A percentile compares a stretch with the other conserved stretches of the same genome.
Evolutionary conservation across 2,329 filamentous ascomycete genomes (phyloP).

Genomic region (Zopfia rhizophila): DNA sequence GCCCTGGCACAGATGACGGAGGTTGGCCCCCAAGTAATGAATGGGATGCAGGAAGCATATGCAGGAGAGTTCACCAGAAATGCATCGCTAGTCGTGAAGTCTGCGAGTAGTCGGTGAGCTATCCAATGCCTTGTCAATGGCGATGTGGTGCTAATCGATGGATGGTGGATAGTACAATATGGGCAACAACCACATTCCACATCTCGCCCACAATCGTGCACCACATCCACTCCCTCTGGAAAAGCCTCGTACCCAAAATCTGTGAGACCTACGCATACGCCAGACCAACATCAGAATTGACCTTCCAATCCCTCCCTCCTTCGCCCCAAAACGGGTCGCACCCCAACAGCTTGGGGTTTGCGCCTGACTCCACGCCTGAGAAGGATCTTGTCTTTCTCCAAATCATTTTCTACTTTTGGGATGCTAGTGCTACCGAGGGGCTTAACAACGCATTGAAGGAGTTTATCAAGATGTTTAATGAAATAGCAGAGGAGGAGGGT

Average conservation of each 20-base stretch:
- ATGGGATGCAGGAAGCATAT: constrained; percentile 28
- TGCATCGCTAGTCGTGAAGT: constrained; percentile 23
- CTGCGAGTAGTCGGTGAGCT: constrained; percentile 21
- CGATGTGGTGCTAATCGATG: constrained; percentile 1
- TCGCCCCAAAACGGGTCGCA: constrained; percentile 21
- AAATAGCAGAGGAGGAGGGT: too few relatives aligned
- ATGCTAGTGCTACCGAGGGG: constrained; percentile 20
- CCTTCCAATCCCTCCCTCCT: constrained; percentile 33
- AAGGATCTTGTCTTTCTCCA: constrained; percentile 33
- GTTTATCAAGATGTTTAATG: constrained; percentile 26
- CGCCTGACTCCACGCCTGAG: constrained; percentile 15
- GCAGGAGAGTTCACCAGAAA: constrained; percentile 34
- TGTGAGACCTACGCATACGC: constrained; percentile 20
- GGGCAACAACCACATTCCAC: constrained; percentile 36
- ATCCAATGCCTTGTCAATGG: not conserved
- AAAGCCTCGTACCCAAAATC: constrained; percentile 24
- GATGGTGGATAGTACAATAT: constrained; percentile 26
- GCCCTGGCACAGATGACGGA: constrained; percentile 25
- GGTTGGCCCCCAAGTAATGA: constrained; percentile 26
- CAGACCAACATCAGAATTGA: constrained; percentile 27
- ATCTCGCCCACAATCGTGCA: constrained; percentile 29
- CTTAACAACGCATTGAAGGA: constrained; percentile 31
- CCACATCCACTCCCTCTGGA: constrained; percentile 32
- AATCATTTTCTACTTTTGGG: constrained; percentile 34
- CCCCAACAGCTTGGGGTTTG: constrained; percentile 34